These are phyloP conservation scores for Chaetoceros tenuissimus DNA, from an alignment of 108 stramenopile genomes.

Conservation along the genomic window DNA sequence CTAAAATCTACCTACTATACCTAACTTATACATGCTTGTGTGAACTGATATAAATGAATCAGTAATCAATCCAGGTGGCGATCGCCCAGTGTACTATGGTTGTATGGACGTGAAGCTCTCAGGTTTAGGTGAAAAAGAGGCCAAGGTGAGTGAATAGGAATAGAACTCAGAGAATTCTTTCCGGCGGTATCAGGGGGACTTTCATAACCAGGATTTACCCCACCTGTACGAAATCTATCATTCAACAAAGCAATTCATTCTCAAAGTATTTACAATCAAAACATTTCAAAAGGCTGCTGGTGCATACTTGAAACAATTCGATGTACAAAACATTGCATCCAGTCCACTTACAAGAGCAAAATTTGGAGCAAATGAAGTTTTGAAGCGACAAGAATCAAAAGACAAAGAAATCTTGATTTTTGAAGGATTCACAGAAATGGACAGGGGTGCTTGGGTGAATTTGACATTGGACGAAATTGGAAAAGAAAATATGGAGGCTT, in stretches of 20 bases:
- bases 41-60: too few relatives aligned
- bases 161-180: too few relatives aligned
- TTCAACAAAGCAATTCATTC: neutral
- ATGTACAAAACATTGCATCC: conserved; percentile 55
- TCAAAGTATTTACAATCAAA: too few relatives aligned
- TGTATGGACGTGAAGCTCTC: conserved; percentile 77
- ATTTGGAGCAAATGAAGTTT: conserved; percentile 67
- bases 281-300: conserved; percentile 66
- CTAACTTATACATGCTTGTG: too few relatives aligned
- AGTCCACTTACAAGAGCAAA: conserved; percentile 71
- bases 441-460: conserved; percentile 70
- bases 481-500: conserved; percentile 44
- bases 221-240: neutral
- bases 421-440: conserved; percentile 72
- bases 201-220: too few relatives aligned
- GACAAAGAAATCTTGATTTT: conserved; percentile 20
- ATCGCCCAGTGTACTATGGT: conserved; percentile 80
- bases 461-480: conserved; percentile 74
- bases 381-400: conserved; percentile 11
- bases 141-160: conserved; percentile 13
- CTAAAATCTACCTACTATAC: too few relatives aligned
- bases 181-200: too few relatives aligned
- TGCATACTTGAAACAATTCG: conserved; percentile 46
- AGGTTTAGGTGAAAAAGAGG: conserved; percentile 74
- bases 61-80: conserved; percentile 84